Base-by-base conservation (phyloP, 1,139 yeast genomes). In the Protomyces arabidopsidicola region DNA sequence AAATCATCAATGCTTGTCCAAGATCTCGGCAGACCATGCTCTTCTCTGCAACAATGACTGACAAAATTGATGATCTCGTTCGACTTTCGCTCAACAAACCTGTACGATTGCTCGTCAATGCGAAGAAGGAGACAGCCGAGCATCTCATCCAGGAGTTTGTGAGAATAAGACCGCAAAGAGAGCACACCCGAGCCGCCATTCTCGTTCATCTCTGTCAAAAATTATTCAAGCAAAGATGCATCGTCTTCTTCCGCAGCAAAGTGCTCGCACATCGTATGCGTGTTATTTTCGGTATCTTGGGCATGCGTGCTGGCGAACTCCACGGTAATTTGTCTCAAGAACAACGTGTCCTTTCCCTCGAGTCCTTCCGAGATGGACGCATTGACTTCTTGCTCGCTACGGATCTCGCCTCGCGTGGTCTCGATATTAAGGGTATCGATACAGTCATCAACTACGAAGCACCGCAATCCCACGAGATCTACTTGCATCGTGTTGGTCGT, bases 361-460 rank as follows among this genome's bases (percentile, higher is more conserved):
- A 85, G 16, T 87, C 85, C 67, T 93, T 93, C 78, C 89, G 88
- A 71, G 85, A 83, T 69, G 79, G 90, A 70, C 83, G 84, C 14
- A 96, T 90, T 35, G 96, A 98, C 1, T 86, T 93, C 14, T 80
- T 93, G 68, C 81, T 93, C 52, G 93, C 98, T 84, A 95, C 99
- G 0, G 99, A 95, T 81, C 83, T 93, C 75, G 98, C 98, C 0
- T 93, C 98, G 35, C 89, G 99, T 83, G 99, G 99, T 81, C 82
- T 93, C 74, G 99, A 93, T 87, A 93, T 93, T 73, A 98, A 98
- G 67, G 91, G 91, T 77, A 90, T 93, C 74, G 98, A 90, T 74
- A 85, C 87, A 66, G 98, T 93, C 63, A 82, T 93, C 72, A 93
- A 93, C 76, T 95, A 82, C 75, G 98, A 95, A 73, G 90, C 95